Evolutionary conservation across 2,329 filamentous ascomycete species (phyloP).

Genomic region (Pseudogymnoascus sp.): DNA sequence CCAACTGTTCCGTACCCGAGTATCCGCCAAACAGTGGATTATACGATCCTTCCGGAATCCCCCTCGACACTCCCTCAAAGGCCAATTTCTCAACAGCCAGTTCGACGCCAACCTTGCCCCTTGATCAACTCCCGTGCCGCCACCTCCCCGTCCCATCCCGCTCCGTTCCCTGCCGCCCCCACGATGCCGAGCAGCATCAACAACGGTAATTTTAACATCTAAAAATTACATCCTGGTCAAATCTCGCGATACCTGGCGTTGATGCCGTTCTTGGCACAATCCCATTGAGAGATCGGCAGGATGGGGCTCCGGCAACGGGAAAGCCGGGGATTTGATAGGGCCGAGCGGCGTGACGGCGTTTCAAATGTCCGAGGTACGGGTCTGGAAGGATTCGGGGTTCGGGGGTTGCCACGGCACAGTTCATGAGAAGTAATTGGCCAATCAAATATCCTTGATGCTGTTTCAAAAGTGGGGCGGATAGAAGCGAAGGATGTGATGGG

Average conservation of each 20-base stretch:
- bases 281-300: not conserved
- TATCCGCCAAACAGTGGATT: not conserved
- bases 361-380: slow-evolving; percentile 1
- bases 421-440: not conserved
- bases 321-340: not conserved
- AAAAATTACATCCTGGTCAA: not conserved
- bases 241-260: not conserved
- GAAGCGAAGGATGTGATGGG: not conserved
- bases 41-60: not conserved
- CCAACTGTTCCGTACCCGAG: not conserved
- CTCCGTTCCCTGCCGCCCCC: not conserved
- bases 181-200: not conserved
- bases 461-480: not conserved
- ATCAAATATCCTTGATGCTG: not conserved
- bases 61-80: not conserved
- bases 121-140: not conserved
- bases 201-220: not conserved
- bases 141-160: not conserved
- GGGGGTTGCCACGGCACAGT: not conserved
- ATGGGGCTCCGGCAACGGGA: not conserved
- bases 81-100: not conserved
- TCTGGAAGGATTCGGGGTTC: not conserved
- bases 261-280: not conserved
- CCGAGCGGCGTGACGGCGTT: not conserved
- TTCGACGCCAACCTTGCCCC: not conserved